Evolutionary conservation across 2,329 filamentous ascomycete genomes (phyloP), one percentile per base, ranked within the genome.

Genomic region (Penicillium psychrosexuale): DNA sequence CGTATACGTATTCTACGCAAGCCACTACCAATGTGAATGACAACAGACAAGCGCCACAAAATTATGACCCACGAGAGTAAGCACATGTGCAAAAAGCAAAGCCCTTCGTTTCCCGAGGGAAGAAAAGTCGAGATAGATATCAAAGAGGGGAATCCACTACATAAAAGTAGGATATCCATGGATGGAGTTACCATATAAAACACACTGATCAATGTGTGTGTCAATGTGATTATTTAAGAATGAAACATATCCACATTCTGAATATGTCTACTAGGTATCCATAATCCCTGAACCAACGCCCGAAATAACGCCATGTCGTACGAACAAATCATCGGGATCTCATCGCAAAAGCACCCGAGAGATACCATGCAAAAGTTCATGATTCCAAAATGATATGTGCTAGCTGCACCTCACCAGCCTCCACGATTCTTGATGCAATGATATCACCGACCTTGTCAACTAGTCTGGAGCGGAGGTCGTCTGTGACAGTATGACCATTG

Each of bases 371-470:
- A 22, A 43, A 49, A 57, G 30, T 30, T 53, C 63, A 69, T 17
- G 64, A 58, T 34, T 63, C 67, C 45, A 78, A 56, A 56, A 78
- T 69, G 6, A 70, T 66, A 60, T 71, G 72, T 27, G 71, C 75
- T 55, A 78, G 58, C 45, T 69, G 69, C 15, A 72, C 66, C 47
- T 77, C 70, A 8, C 74, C 72, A 34, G 69, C 64, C 39, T 78
- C 75, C 34, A 70, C 68, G 42, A 80, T 75, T 56, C 67, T 72
- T 11, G 59, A 58, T 5, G 74, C 76, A 47, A 79, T 63, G 19
- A 78, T 62, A 19, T 72, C 68, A 15, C 77, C 77, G 31, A 79
- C 65, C 58, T 73, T 76, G 15, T 69, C 72, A 27, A 53, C 60
- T 37, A 80, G 55, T 46, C 64, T 67, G n/a, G 65, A 64, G 27